Evolutionary conservation across 2,329 filamentous ascomycete genomes (phyloP), one percentile per base, ranked within the genome.

Genomic region (Fusarium chlamydosporum): DNA sequence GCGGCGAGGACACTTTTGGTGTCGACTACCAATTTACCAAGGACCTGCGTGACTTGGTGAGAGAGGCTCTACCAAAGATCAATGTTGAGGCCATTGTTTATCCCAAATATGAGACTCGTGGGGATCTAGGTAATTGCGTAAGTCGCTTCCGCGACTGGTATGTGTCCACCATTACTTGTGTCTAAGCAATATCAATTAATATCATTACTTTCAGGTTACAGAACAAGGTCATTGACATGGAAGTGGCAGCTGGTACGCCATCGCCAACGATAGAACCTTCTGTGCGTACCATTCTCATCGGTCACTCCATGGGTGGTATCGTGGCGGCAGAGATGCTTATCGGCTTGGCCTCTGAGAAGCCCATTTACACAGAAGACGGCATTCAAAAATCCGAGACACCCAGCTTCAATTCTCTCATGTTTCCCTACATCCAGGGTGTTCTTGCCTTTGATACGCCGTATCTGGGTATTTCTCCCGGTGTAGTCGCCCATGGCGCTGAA

Each of bases 371-470:
- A 35, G 77, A 82, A 61, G 80, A 81, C 72, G 81, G 79, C 35
- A 77, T 80, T 53, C 74, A 79, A 31, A 80, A 82, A 69, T 60
- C 73, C 1, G 74, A 79, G 48, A 68, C 72, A 37, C 73, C 75
- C 38, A 63, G 78, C 20, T 81, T 88, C 62, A 90, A 86, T 74
- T 80, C 81, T 33, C 88, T 97, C 77, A 95, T 97, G 91, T 98
- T 98, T 77, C 95, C 95, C 2, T 95, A 94, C 78, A 89, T 98
- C 69, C 92, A 95, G 79, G 95, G 92, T 70, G 88, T 98, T 27
- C 86, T 98, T 47, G 93, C 94, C 51, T 97, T 97, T 77, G 95
- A 98, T 80, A 99, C 96, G 1, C 96, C 96, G 1, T 99, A 92
- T 77, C 86, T 96, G 2, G 92, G 92, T 59, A 93, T 94, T 68